Conservation (phyloP, 2,329 filamentous ascomycete species). For the Phialocephala sp. region DNA sequence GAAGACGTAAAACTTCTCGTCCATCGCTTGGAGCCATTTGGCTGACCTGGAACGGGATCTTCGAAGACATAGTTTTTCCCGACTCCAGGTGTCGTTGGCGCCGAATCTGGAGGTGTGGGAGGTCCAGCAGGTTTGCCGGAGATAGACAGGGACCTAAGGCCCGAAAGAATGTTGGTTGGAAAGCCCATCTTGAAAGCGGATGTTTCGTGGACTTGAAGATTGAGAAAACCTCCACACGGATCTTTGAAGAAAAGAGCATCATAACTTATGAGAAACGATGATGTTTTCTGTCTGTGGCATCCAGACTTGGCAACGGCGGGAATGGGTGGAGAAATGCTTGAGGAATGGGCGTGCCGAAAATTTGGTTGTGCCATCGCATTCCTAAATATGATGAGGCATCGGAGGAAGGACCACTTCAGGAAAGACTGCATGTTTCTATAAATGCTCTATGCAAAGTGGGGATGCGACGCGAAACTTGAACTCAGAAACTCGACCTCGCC, state of each 20-base stretch:
- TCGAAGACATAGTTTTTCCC: not conserved
- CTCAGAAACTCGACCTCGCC: not conserved
- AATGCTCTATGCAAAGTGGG: not conserved
- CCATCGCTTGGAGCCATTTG: not conserved
- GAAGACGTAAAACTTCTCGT: not conserved
- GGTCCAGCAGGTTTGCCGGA: not conserved
- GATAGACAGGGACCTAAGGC: not conserved
- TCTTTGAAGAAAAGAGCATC: not conserved
- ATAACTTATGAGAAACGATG: not conserved
- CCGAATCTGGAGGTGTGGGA: not conserved
- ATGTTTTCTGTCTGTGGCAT: not conserved
- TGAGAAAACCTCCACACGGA: not conserved
- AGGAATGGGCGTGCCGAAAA: not conserved
- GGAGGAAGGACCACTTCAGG: not conserved
- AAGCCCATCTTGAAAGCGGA: not conserved
- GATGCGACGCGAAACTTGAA: not conserved
- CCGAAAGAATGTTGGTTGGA: not conserved
- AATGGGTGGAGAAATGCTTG: conserved; percentile 1
- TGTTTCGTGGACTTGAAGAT: not conserved
- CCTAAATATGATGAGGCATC: not conserved
- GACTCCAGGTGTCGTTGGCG: not conserved
- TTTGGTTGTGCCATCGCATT: not conserved
- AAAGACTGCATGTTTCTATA: not conserved
- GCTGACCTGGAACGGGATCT: not conserved
- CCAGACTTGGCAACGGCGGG: not conserved